Conservation (phyloP, 768 basidiomycete genomes). For the Mycena pura region DNA sequence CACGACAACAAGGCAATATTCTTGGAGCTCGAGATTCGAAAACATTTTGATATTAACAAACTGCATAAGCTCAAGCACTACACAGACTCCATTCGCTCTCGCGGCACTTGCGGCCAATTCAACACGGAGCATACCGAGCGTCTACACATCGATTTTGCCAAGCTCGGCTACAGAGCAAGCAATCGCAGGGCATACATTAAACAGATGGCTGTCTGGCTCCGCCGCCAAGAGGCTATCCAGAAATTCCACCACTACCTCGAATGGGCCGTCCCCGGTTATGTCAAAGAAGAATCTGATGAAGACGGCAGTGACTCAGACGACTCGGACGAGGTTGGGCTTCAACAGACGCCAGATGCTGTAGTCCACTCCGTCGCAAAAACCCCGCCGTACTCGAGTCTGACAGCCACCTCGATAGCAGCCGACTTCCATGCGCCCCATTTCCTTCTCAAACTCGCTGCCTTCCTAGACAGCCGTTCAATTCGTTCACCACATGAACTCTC, state of each 20-base stretch:
- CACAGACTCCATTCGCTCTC: conserved; percentile 28
- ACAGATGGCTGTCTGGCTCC: conserved; percentile 45
- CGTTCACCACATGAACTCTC: background rate
- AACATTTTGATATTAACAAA: no score
- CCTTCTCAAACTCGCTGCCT: background rate
- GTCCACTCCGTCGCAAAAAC: no score
- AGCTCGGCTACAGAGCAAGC: conserved; percentile 31
- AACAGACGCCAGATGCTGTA: no score
- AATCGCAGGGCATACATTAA: conserved; percentile 32
- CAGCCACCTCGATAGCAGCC: background rate
- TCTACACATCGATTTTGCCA: conserved; percentile 41
- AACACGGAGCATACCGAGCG: conserved; percentile 40
- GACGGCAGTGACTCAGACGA: background rate
- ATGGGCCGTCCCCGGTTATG: conserved; percentile 1
- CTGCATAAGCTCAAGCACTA: no score
- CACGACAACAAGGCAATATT: no score
- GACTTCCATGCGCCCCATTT: background rate
- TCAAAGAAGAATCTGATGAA: background rate
- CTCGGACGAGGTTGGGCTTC: background rate
- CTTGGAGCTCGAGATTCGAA: no score
- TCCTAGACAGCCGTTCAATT: background rate
- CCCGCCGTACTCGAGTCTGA: background rate
- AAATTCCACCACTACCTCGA: background rate
- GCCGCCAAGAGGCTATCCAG: conserved; percentile 32
- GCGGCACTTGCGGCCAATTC: conserved; percentile 34